A percentile compares a stretch with the other conserved stretches of the same genome.
Evolutionary conservation across 2,329 filamentous ascomycete species (phyloP).

Genomic region (Ceratocystis cubensis): DNA sequence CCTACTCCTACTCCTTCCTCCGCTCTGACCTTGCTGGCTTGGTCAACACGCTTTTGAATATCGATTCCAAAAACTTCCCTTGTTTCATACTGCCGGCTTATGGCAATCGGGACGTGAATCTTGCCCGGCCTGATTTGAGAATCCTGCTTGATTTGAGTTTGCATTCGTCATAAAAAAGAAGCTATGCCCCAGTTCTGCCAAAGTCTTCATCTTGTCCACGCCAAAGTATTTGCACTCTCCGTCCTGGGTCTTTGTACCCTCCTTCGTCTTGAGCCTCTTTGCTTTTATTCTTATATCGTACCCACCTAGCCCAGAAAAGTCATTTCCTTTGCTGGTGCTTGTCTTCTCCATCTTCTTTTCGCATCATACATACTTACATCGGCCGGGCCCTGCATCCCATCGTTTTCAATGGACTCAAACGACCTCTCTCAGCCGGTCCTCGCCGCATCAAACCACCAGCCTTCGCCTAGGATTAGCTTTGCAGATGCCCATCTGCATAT

Average conservation of each 20-base stretch:
- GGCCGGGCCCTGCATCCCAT: background rate
- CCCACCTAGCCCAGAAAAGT: background rate
- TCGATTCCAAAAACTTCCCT: background rate
- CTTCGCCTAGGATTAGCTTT: background rate
- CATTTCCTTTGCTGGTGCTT: too few relatives aligned
- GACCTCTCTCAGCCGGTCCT: background rate
- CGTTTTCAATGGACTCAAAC: constrained; percentile 6
- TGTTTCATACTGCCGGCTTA: constrained; percentile 2
- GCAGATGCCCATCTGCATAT: constrained; percentile 16
- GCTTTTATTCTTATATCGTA: background rate
- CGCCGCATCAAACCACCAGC: background rate
- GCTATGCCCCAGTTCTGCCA: background rate
- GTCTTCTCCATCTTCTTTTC: too few relatives aligned
- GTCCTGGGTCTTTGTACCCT: too few relatives aligned
- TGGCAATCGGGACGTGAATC: background rate
- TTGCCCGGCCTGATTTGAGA: background rate
- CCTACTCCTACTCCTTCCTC: background rate
- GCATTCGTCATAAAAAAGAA: constrained; percentile 1
- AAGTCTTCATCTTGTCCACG: background rate
- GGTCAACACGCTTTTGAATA: background rate
- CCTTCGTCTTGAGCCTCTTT: background rate
- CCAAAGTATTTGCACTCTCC: background rate
- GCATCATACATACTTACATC: too few relatives aligned
- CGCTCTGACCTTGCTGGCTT: background rate
- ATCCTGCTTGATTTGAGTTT: constrained; percentile 9